phyloP scores from a whole-genome alignment of 441 rosid genomes.

The Erodium moschatum region DNA sequence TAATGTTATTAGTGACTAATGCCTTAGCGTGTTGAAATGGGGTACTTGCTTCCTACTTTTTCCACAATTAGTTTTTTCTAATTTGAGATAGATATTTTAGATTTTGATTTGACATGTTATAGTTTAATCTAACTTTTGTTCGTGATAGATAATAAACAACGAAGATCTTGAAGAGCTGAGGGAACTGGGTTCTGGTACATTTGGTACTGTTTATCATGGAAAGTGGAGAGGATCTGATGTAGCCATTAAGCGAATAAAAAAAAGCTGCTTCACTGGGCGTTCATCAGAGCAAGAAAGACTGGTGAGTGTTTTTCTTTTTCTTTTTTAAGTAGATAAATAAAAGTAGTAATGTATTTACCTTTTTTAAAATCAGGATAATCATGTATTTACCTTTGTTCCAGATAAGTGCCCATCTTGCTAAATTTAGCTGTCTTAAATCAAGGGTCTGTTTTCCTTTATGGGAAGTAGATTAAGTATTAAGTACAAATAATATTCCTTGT shows the following conservation, averaged over 20 bases:
- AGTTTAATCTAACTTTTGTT: neutral
- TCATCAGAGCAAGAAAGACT: constrained; percentile 51
- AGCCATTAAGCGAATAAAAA: constrained; percentile 49
- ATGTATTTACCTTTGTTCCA: neutral
- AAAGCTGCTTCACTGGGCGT: constrained; percentile 50
- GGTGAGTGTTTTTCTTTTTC: constrained; percentile 26
- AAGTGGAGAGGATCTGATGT: constrained; percentile 65
- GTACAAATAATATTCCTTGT: neutral
- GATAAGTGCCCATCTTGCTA: neutral
- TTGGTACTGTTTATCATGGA: constrained; percentile 70
- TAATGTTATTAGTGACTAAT: no score
- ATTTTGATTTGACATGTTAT: no score
- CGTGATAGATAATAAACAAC: constrained; percentile 27
- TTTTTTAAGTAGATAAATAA: no score
- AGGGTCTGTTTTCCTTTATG: neutral
- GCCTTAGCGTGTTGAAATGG: no score
- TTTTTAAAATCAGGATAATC: no score
- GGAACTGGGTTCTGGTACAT: constrained; percentile 60
- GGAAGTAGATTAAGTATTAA: neutral
- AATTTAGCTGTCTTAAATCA: neutral
- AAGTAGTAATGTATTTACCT: neutral
- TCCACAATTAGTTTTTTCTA: no score
- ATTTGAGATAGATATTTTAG: no score
- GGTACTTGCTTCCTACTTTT: no score
- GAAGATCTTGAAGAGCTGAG: constrained; percentile 48